phyloP scores from a whole-genome alignment of 345 rosid genomes.

The Carallia brachiata region DNA sequence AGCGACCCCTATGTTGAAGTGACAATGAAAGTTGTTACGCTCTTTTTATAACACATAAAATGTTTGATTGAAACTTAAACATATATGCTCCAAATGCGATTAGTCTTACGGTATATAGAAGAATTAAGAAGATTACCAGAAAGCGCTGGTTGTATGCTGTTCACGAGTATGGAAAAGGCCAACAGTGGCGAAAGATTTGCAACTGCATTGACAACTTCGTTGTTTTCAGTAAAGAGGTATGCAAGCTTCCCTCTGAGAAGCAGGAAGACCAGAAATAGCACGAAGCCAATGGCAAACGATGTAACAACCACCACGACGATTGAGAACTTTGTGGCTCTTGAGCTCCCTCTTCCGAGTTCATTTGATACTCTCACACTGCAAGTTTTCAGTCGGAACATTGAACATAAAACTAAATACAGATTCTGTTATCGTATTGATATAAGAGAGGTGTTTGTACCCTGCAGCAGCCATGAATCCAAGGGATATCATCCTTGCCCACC shows the following conservation, averaged over 20 bases:
- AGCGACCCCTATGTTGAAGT: conserved; percentile 55
- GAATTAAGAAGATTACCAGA: conserved; percentile 43
- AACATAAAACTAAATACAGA: background rate
- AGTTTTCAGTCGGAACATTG: conserved; percentile 9
- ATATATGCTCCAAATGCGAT: background rate
- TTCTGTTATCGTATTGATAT: background rate
- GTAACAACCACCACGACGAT: conserved; percentile 35
- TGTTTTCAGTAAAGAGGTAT: conserved; percentile 55
- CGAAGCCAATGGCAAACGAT: conserved; percentile 53
- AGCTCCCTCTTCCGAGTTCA: conserved; percentile 74
- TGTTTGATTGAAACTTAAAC: background rate
- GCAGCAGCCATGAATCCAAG: conserved; percentile 78
- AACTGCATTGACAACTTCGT: conserved; percentile 58
- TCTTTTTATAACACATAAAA: too few species aligned
- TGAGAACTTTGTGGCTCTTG: conserved; percentile 56
- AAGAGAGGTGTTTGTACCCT: conserved; percentile 34
- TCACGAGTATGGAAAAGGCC: conserved; percentile 67
- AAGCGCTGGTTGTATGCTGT: conserved; percentile 83
- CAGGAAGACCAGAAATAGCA: conserved; percentile 44
- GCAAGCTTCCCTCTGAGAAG: conserved; percentile 53
- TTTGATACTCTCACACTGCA: conserved; percentile 78
- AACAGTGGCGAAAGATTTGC: conserved; percentile 66
- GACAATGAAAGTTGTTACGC: background rate
- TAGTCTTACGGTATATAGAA: background rate
- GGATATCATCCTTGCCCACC: conserved; percentile 77